Base-by-base conservation (phyloP, 2,329 filamentous ascomycete genomes). In the Tolypocladium ophioglossoides region DNA sequence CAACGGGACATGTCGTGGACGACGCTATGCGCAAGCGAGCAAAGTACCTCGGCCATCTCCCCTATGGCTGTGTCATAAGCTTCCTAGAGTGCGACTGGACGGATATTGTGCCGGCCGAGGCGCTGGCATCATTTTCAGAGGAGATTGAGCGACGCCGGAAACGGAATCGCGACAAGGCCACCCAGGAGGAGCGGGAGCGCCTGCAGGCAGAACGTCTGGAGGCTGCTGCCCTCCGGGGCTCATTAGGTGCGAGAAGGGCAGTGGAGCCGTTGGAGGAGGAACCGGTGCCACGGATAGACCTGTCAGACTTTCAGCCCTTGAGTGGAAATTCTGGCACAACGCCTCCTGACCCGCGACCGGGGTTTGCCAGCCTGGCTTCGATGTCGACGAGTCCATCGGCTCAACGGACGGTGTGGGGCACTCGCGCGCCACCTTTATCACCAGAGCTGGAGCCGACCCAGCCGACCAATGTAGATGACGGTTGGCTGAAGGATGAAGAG, bases 41-140 rank as follows among this genome's bases (percentile, higher is more conserved):
- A 54, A 95, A 94, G 67, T 96, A 96, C 60, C 78, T 96, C 3
- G 83, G 83, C 1, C 91, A 96, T 68, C 77, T 96, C 7, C 91
- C 91, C 0, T 84, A 87, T 51, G 91, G 91, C n/a, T 96, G 91
- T 67, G 86, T 95, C 60, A 88, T 96, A 44, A 90, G 80, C 60
- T 96, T 96, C 63, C 70, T 96, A 1, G 91, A 96, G 70, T 96
- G 91, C 65, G 91, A 96, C 68, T 96, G 91, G 91, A 91, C 89
- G 3, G 91, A 95, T 60, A 88, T 94, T 39, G 88, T 96, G 6
- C 79, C 84, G 3, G 77, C 84, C 1, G 85, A 89, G 51, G 79
- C 89, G 4, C 74, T 96, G n/a, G 83, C 83, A 40, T 78, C 79
- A 1, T 96, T 96, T 69, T 75, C 78, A n/a, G 72, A 76, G 0